A percentile compares a stretch with the other conserved stretches of the same genome.
Conservation (phyloP, 2,329 filamentous ascomycete genomes). For the Venturiaceae sp. region DNA sequence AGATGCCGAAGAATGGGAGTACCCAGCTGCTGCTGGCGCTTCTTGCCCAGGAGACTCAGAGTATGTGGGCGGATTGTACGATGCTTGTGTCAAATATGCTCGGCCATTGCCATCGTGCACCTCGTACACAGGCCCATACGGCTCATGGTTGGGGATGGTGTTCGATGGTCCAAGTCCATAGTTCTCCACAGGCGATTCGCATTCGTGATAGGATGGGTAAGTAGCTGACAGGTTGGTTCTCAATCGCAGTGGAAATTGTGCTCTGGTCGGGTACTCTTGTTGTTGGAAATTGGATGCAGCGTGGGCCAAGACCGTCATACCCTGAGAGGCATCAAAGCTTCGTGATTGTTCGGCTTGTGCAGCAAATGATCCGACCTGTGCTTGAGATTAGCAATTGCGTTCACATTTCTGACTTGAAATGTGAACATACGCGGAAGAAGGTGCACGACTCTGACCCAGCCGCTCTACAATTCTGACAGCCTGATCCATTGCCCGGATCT, state of each 20-base stretch:
- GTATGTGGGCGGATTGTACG: not conserved
- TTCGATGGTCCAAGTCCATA: not conserved
- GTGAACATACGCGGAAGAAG: conserved; percentile 5
- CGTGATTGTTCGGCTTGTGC: not conserved
- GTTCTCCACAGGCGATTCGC: not conserved
- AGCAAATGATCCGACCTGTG: not conserved
- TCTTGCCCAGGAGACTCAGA: not conserved
- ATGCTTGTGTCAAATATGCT: not conserved
- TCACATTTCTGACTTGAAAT: not conserved
- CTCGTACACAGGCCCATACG: not conserved
- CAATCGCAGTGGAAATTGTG: not conserved
- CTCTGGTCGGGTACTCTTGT: not conserved
- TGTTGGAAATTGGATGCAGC: conserved; percentile 1
- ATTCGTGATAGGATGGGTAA: not conserved
- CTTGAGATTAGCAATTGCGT: not conserved
- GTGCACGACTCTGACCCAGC: conserved; percentile 35
- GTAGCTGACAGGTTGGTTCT: not conserved
- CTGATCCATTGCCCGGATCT: conserved; percentile 54
- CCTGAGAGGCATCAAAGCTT: not conserved
- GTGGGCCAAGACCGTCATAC: not conserved
- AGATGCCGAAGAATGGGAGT: not conserved
- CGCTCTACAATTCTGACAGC: conserved; percentile 65
- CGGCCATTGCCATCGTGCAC: not conserved
- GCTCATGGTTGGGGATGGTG: not conserved
- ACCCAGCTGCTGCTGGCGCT: not conserved